Conservation (phyloP, 2,329 filamentous ascomycete species). For the Bimuria novae-zelandiae region DNA sequence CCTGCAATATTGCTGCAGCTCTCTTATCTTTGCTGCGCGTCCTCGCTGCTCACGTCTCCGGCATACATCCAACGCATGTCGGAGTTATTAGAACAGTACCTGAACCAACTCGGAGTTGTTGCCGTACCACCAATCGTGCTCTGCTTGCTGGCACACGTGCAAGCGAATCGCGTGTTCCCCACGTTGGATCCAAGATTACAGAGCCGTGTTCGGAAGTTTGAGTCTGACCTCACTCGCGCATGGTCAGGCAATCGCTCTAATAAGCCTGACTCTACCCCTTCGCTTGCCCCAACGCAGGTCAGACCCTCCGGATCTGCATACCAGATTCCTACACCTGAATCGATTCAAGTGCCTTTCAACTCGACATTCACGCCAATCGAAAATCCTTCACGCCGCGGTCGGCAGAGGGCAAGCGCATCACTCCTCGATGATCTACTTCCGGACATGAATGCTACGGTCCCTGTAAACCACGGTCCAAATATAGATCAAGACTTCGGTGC, state of each 20-base stretch:
- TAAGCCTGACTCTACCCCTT: conserved; percentile 3
- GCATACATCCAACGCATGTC: conserved; percentile 23
- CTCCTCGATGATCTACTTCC: conserved; percentile 25
- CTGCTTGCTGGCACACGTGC: conserved; percentile 30
- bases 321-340: conserved; percentile 24
- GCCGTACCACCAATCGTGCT: conserved; percentile 35
- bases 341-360: conserved; percentile 20
- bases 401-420: conserved; percentile 10
- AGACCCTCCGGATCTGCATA: conserved; percentile 8
- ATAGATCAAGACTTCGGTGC: conserved; percentile 10
- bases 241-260: conserved; percentile 16
- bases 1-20: conserved; percentile 35
- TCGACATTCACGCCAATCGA: conserved; percentile 9
- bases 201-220: conserved; percentile 25
- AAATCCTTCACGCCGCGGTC: conserved; percentile 2
- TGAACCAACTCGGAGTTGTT: conserved; percentile 26
- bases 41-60: conserved; percentile 29
- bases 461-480: neutral
- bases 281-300: neutral
- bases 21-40: conserved; percentile 29
- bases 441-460: conserved; percentile 18
- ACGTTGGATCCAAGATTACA: conserved; percentile 20
- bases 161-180: conserved; percentile 19
- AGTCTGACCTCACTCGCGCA: conserved; percentile 15
- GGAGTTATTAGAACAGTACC: conserved; percentile 31